A percentile compares a stretch with the other conserved stretches of the same genome.
These are phyloP conservation scores for Pterocarpus santalinus DNA, from an alignment of 306 rosid species.

Conservation along the genomic window DNA sequence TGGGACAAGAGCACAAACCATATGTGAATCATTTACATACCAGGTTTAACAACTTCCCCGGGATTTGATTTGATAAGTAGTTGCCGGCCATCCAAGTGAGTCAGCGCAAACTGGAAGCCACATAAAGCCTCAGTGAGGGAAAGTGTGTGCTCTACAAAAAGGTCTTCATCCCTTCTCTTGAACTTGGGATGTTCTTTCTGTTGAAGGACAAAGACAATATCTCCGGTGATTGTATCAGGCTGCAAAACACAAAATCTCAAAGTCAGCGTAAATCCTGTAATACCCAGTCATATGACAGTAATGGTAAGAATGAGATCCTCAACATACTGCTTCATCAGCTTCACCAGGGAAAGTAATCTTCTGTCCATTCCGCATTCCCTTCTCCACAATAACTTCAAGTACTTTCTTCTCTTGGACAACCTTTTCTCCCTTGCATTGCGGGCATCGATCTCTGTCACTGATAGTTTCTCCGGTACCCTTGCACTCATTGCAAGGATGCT, in stretches of 20 bases:
- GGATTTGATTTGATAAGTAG: conserved; percentile 73
- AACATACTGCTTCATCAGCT: conserved; percentile 86
- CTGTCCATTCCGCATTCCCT: conserved; percentile 92
- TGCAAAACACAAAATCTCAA: conserved; percentile 43
- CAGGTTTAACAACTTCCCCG: conserved; percentile 80
- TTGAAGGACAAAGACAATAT: conserved; percentile 78
- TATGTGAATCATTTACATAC: conserved; percentile 44
- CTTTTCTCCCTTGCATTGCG: conserved; percentile 86
- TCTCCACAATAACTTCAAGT: conserved; percentile 81
- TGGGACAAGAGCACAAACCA: background rate
- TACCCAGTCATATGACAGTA: background rate
- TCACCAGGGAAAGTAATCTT: conserved; percentile 91
- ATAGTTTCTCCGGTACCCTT: conserved; percentile 93
- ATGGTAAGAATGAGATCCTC: background rate
- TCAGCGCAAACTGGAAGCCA: conserved; percentile 74
- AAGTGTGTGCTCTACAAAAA: conserved; percentile 75
- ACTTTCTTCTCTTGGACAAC: conserved; percentile 87
- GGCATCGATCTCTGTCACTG: conserved; percentile 75
- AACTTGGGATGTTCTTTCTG: conserved; percentile 88
- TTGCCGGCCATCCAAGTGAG: conserved; percentile 74
- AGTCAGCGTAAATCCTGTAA: conserved; percentile 9
- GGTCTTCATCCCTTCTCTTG: conserved; percentile 75
- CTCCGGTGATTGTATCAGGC: conserved; percentile 90
- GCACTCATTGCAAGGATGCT: conserved; percentile 87
- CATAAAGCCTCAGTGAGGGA: conserved; percentile 78